These are phyloP conservation scores for Malus sieversii DNA, from an alignment of 306 rosid genomes.

Conservation along the genomic window DNA sequence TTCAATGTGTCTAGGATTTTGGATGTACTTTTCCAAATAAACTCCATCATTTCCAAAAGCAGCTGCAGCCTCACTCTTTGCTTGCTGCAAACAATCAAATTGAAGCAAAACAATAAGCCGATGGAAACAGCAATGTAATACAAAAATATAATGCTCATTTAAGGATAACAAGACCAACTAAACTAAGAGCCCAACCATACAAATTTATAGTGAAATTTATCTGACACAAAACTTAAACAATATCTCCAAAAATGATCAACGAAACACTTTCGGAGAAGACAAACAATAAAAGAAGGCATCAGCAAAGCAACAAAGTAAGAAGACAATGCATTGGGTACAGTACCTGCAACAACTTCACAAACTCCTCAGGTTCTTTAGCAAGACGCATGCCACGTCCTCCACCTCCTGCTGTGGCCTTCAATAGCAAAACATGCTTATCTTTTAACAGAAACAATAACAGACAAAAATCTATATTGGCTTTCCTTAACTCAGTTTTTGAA, in stretches of 20 bases:
- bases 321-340: background rate
- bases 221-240: background rate
- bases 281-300: background rate
- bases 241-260: background rate
- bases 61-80: slow-evolving; percentile 97
- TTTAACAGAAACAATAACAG: slow-evolving; percentile 15
- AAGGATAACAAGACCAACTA: background rate
- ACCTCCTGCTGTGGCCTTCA: slow-evolving; percentile 97
- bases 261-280: background rate
- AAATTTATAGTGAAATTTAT: background rate
- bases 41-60: slow-evolving; percentile 99
- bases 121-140: background rate
- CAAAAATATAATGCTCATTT: background rate
- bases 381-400: slow-evolving; percentile 99
- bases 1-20: slow-evolving; percentile 97
- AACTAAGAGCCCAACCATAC: background rate
- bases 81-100: slow-evolving; percentile 67
- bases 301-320: background rate
- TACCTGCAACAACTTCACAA: slow-evolving; percentile 97
- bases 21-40: slow-evolving; percentile 91
- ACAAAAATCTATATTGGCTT: background rate
- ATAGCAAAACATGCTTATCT: slow-evolving; percentile 30
- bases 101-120: slow-evolving; percentile 2
- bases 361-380: slow-evolving; percentile 93
- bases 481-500: background rate